phyloP scores from a whole-genome alignment of 148 eudicot genomes.

The Vaccinium myrtillus region DNA sequence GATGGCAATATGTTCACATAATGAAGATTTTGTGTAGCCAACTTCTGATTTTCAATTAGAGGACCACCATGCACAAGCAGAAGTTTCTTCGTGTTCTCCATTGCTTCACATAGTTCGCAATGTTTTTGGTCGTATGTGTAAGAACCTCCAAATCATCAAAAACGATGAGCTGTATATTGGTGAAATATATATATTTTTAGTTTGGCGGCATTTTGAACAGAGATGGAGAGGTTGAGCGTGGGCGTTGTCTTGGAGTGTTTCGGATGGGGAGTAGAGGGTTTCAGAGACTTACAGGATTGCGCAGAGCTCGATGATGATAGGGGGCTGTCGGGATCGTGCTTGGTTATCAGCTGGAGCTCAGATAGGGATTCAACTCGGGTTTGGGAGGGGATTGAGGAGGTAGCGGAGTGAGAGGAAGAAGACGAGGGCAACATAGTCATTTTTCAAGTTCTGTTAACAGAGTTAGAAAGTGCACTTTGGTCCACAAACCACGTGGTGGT shows the following conservation, averaged over 20 bases:
- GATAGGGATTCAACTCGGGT: conserved; percentile 65
- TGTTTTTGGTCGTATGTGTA: conserved; percentile 86
- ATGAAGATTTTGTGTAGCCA: conserved; percentile 84
- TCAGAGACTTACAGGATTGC: conserved; percentile 68
- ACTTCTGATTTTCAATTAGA: conserved; percentile 64
- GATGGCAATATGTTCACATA: conserved; percentile 81
- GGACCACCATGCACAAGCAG: conserved; percentile 83
- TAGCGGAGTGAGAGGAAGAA: too few species aligned
- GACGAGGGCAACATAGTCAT: too few species aligned
- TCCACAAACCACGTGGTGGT: too few species aligned
- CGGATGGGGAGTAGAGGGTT: conserved; percentile 51
- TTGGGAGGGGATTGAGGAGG: conserved; percentile 4
- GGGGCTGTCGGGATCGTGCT: conserved; percentile 63
- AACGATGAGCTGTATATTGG: conserved; percentile 57
- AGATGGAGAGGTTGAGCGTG: conserved; percentile 85
- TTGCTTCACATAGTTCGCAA: conserved; percentile 70
- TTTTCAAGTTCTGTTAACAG: too few species aligned
- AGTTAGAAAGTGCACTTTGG: too few species aligned
- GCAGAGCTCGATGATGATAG: conserved; percentile 55
- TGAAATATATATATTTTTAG: not conserved
- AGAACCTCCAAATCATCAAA: conserved; percentile 82
- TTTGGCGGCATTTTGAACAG: conserved; percentile 27
- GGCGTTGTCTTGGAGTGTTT: conserved; percentile 62
- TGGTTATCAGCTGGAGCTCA: conserved; percentile 75
- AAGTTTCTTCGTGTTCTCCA: conserved; percentile 63